Conservation (phyloP, 768 basidiomycete species). For the Kwoniella bestiolae region DNA sequence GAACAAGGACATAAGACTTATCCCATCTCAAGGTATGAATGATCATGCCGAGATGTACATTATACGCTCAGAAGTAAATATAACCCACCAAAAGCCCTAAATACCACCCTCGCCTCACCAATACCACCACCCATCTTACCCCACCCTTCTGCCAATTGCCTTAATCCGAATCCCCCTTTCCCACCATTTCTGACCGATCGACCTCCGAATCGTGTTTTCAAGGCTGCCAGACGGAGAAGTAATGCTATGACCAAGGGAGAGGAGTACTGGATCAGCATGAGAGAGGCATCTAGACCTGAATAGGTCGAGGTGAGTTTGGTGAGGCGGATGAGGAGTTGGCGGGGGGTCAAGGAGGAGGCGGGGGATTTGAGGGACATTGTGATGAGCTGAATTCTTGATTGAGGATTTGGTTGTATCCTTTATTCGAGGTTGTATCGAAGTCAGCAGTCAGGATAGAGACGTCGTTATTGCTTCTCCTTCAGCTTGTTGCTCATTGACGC, state of each 20-base stretch:
- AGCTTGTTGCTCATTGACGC: neutral
- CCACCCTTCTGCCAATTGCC: slow-evolving; percentile 38
- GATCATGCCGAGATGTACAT: neutral
- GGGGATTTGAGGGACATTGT: neutral
- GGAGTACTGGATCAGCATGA: slow-evolving; percentile 55
- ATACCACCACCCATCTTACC: slow-evolving; percentile 42
- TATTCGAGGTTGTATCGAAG: neutral
- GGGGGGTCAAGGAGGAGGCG: neutral
- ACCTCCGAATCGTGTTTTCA: slow-evolving; percentile 25
- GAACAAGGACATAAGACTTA: too few relatives aligned
- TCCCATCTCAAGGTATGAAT: too few relatives aligned
- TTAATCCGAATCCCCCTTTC: slow-evolving; percentile 26
- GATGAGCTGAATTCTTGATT: neutral
- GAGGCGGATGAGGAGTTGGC: slow-evolving; percentile 28
- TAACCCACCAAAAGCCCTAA: slow-evolving; percentile 52
- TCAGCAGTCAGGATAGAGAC: neutral
- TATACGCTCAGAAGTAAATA: neutral
- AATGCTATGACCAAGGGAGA: slow-evolving; percentile 50
- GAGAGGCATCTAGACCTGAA: slow-evolving; percentile 51
- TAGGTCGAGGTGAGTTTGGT: slow-evolving; percentile 42
- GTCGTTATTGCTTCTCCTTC: neutral
- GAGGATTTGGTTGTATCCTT: neutral
- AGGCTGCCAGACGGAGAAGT: slow-evolving; percentile 37
- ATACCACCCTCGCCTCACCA: slow-evolving; percentile 53
- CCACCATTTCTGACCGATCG: slow-evolving; percentile 4